A percentile compares a stretch with the other conserved stretches of the same genome.
These are phyloP conservation scores for Trichoderma atroviride DNA, from an alignment of 2,329 filamentous ascomycete species.

Conservation along the genomic window DNA sequence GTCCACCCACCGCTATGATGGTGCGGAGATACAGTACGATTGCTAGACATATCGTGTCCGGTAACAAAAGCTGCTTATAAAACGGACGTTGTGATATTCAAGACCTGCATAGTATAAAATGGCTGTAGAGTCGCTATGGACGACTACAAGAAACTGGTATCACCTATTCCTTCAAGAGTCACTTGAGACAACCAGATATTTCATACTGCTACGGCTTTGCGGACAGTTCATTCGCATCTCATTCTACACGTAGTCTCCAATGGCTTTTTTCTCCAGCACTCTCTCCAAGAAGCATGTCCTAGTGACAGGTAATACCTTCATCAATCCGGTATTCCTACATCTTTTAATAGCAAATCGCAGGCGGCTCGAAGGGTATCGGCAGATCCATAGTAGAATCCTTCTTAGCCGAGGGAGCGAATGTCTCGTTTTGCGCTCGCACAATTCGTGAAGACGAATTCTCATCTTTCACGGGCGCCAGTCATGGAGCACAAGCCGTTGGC, in stretches of 20 bases:
- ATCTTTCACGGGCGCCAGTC: conserved; percentile 18
- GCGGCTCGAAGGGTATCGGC: conserved; percentile 35
- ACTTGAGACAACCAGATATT: neutral
- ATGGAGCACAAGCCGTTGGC: conserved; percentile 30
- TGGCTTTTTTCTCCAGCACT: conserved; percentile 1
- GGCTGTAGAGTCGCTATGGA: neutral
- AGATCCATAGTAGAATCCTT: conserved; percentile 31
- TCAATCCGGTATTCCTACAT: rapidly evolving
- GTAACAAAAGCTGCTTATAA: neutral
- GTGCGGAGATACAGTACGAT: neutral
- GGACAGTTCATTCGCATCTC: too few relatives aligned
- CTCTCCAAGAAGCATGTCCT: conserved; percentile 6
- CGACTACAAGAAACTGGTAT: neutral
- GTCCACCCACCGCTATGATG: neutral
- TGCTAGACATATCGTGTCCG: neutral
- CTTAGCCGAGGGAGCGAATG: conserved; percentile 35
- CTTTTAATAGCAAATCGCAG: conserved; percentile 9
- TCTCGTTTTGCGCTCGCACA: conserved; percentile 34
- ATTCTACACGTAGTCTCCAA: neutral
- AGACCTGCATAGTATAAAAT: neutral
- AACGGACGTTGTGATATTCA: neutral
- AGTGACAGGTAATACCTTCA: neutral
- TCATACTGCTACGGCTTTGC: too few relatives aligned
- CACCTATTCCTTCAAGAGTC: neutral
- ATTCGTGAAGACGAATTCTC: conserved; percentile 32